Evolutionary conservation across 2,329 filamentous ascomycete species (phyloP), one percentile per base, ranked within the genome.

Genomic region (Fusarium paranaense): DNA sequence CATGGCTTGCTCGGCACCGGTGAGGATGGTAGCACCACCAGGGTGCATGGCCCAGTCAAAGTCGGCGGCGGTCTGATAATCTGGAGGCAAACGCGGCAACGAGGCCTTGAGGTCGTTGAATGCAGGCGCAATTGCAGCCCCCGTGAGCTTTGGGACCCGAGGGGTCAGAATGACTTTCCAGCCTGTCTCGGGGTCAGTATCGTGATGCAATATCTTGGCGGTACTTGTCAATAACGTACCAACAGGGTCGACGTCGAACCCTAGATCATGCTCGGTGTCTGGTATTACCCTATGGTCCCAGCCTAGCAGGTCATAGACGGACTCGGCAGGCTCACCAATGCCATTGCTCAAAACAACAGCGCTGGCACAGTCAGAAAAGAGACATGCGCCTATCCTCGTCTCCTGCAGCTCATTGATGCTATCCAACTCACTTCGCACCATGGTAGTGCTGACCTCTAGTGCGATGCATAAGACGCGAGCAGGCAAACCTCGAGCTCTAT

Each of bases 21-120:
- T 86, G 3, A 94, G 83, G 47, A 94, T 92, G 1, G 91, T 90
- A 1, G 90, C 86, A 20, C 92, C 92, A 6, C 92, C 92, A 0
- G 92, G 92, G 75, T 94, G 92, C 78, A 94, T 87, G 1, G 91
- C 92, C 92, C 92, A 94, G 83, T 94, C 92, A 73, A 93, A 93
- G 68, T 92, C 89, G 0, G 85, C 80, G 0, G 91, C 84, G 0
- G 79, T 72, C n/a, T 80, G 78, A 75, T 87, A 87, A 9, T 80
- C 76, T 6, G 80, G 77, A 1, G 89, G 87, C 4, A 90, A 80
- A 1, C 82, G 71, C 2, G 84, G 83, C 25, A 88, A 79, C 9
- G 86, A 86, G 7, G 86, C 81, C 35, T 91, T 78, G 16, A 93
- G 85, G 30, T 88, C 85, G 18, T 83, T 76, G 75, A 92, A 93